Base-by-base conservation (phyloP, 2,329 filamentous ascomycete genomes). In the Pezicula neosporulosa region DNA sequence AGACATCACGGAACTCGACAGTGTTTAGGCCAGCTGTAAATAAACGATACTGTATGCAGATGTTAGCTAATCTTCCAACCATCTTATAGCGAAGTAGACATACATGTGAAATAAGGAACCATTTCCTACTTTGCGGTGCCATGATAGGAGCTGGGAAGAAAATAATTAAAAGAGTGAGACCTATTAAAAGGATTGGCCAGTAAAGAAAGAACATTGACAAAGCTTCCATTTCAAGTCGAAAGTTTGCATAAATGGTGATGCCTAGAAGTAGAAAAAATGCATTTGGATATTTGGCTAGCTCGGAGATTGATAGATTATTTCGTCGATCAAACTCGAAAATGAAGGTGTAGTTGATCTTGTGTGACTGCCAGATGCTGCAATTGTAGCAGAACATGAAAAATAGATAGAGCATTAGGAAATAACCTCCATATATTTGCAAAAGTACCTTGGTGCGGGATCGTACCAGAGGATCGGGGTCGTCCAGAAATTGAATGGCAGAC, bases 1-100 rank as follows among this genome's bases (percentile, higher is more conserved):
- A 97, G 72, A 97, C 97, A 69, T 97, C 93, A 52, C 91, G 83
- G 66, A 97, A 97, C 66, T 97, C 91, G 44, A 97, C 93, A 1
- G 90, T 90, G 61, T 93, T 96, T 6, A 95, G 66, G 1, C 91
- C 90, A 6, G 92, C 89, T 43, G 92, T 78, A 42, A 93, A 72
- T 12, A 97, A 74, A 49, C 92, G 87, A 80, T 87, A 93, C 86
- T 93, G 55, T 27, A 15, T 24, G 4, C 3, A 13, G 9, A 33
- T 33, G 30, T 13, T 16, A 54, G 74, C 67, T 50, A 27, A 47
- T 7, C 16, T 4, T 12, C 16, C 47, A 28, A 3, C 42, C 12
- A 21, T 49, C 38, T n/a, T 46, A 47, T 30, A 48, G 16, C 5
- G 28, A 30, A 13, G 12, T 9, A 28, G 16, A 75, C 86, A 73